A percentile compares a stretch with the other conserved stretches of the same genome.
phyloP scores from a whole-genome alignment of 345 rosid species.

The Triadica sebifera region DNA sequence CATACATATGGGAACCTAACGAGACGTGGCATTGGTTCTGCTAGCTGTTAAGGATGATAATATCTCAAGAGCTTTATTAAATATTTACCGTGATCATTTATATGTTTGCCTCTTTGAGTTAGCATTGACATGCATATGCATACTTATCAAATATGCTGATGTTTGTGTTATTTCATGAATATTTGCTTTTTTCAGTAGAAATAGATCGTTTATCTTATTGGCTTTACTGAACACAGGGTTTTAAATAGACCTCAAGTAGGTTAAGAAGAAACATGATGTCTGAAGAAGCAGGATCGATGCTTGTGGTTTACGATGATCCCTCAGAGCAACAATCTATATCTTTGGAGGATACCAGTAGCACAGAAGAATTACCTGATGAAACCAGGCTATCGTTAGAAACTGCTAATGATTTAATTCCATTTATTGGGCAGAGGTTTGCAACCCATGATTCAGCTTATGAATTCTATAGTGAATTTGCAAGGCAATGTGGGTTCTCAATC shows the following conservation, averaged over 20 bases:
- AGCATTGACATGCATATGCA: background rate
- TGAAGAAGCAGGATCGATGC: conserved; percentile 66
- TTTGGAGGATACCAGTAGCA: conserved; percentile 75
- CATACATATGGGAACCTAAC: too few relatives aligned
- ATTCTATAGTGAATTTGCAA: conserved; percentile 81
- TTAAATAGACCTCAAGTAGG: conserved; percentile 13
- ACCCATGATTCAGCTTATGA: conserved; percentile 92
- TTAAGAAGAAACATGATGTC: conserved; percentile 52
- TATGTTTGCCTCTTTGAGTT: background rate
- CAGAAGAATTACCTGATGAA: conserved; percentile 81
- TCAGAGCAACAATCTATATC: conserved; percentile 82
- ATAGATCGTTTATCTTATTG: background rate
- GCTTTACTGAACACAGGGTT: conserved; percentile 22
- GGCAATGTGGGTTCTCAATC: conserved; percentile 84
- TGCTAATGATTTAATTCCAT: conserved; percentile 59
- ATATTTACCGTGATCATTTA: too few relatives aligned
- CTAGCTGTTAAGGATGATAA: too few relatives aligned
- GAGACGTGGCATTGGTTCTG: too few relatives aligned
- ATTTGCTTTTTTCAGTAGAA: background rate
- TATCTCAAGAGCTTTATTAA: too few relatives aligned
- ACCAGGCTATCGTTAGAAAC: conserved; percentile 71
- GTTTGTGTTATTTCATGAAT: background rate
- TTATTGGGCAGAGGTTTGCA: conserved; percentile 75
- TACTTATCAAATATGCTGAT: background rate
- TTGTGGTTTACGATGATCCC: conserved; percentile 72